phyloP scores from a whole-genome alignment of 345 rosid species.

The Citrus hindsii region DNA sequence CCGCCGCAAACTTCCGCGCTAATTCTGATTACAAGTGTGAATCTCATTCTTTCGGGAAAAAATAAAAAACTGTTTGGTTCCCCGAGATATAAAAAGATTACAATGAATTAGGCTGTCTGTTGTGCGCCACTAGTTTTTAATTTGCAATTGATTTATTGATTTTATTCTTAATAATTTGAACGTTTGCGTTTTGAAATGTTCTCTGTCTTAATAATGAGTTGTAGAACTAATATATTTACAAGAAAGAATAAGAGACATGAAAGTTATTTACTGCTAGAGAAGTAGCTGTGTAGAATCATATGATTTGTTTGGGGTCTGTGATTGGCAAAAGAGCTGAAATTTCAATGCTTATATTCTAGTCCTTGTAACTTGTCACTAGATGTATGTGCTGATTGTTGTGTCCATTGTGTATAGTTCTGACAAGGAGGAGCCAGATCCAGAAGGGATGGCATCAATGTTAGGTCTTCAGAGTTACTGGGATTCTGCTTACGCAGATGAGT shows the following conservation, averaged over 20 bases:
- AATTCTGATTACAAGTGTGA: conserved; percentile 76
- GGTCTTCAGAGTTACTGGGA: conserved; percentile 98
- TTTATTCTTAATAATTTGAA: background rate
- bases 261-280: background rate
- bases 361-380: background rate
- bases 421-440: conserved; percentile 88
- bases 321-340: background rate
- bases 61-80: background rate
- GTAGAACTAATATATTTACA: background rate
- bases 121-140: background rate
- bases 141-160: background rate
- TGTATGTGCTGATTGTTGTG: background rate
- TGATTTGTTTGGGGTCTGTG: background rate
- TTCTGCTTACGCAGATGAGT: conserved; percentile 87
- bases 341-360: background rate
- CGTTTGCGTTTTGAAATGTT: background rate
- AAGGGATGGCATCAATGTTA: conserved; percentile 72
- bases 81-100: background rate
- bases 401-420: conserved; percentile 58
- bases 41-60: background rate
- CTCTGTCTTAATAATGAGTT: background rate
- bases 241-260: background rate
- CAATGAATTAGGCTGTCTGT: background rate
- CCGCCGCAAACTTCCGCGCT: conserved; percentile 64
- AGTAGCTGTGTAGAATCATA: background rate